Conservation (phyloP, 2,329 filamentous ascomycete genomes). For the Lasiodiplodia sp. region DNA sequence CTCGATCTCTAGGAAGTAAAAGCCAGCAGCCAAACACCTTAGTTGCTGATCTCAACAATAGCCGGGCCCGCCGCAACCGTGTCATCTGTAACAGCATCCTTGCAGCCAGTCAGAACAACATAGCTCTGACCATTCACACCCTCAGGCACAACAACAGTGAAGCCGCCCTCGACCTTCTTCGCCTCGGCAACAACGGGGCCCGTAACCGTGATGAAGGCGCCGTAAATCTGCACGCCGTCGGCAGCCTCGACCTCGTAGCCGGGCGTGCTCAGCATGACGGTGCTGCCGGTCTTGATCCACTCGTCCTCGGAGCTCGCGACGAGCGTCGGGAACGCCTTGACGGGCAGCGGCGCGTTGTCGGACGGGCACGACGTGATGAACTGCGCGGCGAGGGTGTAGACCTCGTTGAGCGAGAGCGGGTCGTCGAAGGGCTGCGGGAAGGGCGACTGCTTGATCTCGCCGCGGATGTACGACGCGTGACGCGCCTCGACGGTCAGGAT, state of each 20-base stretch:
- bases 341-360: slow-evolving; percentile 62
- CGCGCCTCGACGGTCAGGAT: slow-evolving; percentile 71
- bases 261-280: slow-evolving; percentile 37
- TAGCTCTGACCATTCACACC: slow-evolving; percentile 50
- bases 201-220: slow-evolving; percentile 49
- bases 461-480: slow-evolving; percentile 68
- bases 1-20: background rate
- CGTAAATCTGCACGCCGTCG: slow-evolving; percentile 38
- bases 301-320: slow-evolving; percentile 27
- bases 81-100: slow-evolving; percentile 47
- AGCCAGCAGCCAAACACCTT: background rate
- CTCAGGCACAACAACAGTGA: slow-evolving; percentile 39
- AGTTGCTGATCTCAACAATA: slow-evolving; percentile 36
- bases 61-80: slow-evolving; percentile 49
- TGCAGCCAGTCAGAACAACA: slow-evolving; percentile 50
- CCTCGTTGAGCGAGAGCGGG: slow-evolving; percentile 64
- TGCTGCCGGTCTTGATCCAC: slow-evolving; percentile 31
- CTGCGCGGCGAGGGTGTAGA: slow-evolving; percentile 69
- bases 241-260: slow-evolving; percentile 34
- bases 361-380: slow-evolving; percentile 68
- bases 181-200: slow-evolving; percentile 44
- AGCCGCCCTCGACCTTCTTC: slow-evolving; percentile 36
- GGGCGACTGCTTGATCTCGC: slow-evolving; percentile 52
- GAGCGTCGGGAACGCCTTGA: slow-evolving; percentile 66
- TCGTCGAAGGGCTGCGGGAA: slow-evolving; percentile 68